Conservation (phyloP, 176 grass and related monocot genomes). For the Zoysia pacifica region DNA sequence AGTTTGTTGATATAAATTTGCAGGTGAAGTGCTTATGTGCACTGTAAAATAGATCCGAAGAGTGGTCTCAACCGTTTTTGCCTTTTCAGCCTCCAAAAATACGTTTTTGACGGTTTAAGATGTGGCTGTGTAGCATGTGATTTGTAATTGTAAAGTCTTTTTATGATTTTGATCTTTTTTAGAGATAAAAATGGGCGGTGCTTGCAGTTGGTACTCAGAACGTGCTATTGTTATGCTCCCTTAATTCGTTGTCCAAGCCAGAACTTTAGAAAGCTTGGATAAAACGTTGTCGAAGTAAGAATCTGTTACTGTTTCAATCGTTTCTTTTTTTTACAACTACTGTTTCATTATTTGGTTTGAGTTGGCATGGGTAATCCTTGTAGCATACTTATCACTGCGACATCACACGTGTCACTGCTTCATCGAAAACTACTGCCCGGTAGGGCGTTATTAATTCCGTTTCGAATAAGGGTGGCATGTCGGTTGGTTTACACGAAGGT, state of each 20-base stretch:
- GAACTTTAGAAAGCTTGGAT: background rate
- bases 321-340: no score
- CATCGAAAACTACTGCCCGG: no score
- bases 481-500: no score
- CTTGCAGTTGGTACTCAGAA: background rate
- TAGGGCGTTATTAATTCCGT: no score
- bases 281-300: background rate
- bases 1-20: background rate
- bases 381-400: no score
- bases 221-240: background rate
- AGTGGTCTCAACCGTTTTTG: background rate
- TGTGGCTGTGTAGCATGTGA: background rate
- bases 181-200: background rate
- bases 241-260: background rate
- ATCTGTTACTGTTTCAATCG: no score
- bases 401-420: no score
- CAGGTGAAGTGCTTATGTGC: background rate
- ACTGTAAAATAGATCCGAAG: slow-evolving; percentile 16
- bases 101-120: slow-evolving; percentile 7
- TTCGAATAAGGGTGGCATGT: no score
- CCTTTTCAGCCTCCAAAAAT: background rate
- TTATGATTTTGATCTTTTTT: background rate
- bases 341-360: no score
- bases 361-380: no score
- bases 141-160: background rate